These are phyloP conservation scores for Recurvomyces mirabilis DNA, from an alignment of 495 filamentous ascomycete species.

Conservation along the genomic window DNA sequence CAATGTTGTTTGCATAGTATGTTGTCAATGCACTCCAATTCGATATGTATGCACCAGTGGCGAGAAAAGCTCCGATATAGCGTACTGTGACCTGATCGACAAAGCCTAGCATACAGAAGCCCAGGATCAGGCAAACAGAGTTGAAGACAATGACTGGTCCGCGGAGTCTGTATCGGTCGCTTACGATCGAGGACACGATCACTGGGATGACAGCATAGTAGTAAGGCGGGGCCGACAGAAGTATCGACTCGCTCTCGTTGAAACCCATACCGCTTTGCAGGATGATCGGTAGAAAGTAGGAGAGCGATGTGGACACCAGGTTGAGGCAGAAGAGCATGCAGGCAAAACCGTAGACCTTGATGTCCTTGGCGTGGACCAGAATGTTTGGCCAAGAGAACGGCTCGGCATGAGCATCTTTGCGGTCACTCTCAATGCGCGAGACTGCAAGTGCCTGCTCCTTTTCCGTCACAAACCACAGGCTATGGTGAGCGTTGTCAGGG, in stretches of 20 bases:
- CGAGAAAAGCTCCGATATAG: conserved; percentile 63
- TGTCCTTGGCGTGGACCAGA: conserved; percentile 49
- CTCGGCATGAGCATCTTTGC: conserved; percentile 53
- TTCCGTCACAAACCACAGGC: conserved; percentile 51
- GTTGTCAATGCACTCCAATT: conserved; percentile 73
- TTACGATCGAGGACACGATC: conserved; percentile 54
- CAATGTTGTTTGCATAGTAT: conserved; percentile 62
- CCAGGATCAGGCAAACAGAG: conserved; percentile 54
- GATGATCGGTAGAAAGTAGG: conserved; percentile 59
- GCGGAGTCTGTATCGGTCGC: conserved; percentile 53
- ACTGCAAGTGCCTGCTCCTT: conserved; percentile 34
- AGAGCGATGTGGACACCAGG: conserved; percentile 54
- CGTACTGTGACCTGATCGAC: conserved; percentile 54
- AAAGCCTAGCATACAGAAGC: conserved; percentile 66
- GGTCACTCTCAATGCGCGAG: conserved; percentile 27
- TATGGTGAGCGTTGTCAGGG: conserved; percentile 52
- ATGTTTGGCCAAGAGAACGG: conserved; percentile 50
- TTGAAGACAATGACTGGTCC: conserved; percentile 67
- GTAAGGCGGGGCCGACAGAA: conserved; percentile 66
- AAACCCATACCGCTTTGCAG: conserved; percentile 63
- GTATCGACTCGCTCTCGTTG: conserved; percentile 50
- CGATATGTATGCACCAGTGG: conserved; percentile 65
- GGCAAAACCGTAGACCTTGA: conserved; percentile 64
- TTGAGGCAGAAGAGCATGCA: conserved; percentile 65
- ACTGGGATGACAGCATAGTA: conserved; percentile 66